Evolutionary conservation across 495 filamentous ascomycete genomes (phyloP), one percentile per base, ranked within the genome.

Genomic region (Cenococcum geophilum): DNA sequence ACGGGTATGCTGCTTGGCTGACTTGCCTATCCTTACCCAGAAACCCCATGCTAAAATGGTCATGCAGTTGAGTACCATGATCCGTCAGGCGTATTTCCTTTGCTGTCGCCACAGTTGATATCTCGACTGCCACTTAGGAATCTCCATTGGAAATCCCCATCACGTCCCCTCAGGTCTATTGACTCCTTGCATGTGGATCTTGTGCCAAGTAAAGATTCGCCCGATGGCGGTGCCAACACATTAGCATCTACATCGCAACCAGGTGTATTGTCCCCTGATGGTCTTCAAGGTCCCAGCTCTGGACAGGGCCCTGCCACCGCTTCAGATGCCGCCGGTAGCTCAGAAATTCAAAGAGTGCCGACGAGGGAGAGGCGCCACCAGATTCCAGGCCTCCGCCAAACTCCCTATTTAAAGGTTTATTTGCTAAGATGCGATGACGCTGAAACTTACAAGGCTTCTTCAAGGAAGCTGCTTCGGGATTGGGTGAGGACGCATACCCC

Each of bases 71-170:
- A 78, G 69, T 98, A 96, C 73, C 89, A 86, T 75, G 93, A 98
- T 73, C 92, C 95, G 14, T 87, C 86, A 63, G 87, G 86, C 55
- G 79, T 96, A 54, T 97, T 91, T 69, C 83, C 87, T 58, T 79
- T 89, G 18, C 76, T 97, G n/a, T 86, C 88, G 10, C 78, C 86
- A 1, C 80, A 89, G 59, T 79, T 97, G 59, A 81, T 87, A 48
- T 76, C 85, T 52, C 86, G 90, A 45, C 80, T 98, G 4, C 93
- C 93, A 11, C 79, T 98, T n/a, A 86, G 85, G 57, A 92, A 96
- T 71, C 84, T 98, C 49, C 88, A 97, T 71, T 98, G 93, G 93
- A 93, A 96, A 72, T 96, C 95, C 6, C 87, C 93, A 50, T 86
- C 85, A 25, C 86, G 93, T 10, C 92, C 95, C 10, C 77, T 96